Evolutionary conservation across 441 rosid species (phyloP).

Genomic region (Pelargonium fulgidum): DNA sequence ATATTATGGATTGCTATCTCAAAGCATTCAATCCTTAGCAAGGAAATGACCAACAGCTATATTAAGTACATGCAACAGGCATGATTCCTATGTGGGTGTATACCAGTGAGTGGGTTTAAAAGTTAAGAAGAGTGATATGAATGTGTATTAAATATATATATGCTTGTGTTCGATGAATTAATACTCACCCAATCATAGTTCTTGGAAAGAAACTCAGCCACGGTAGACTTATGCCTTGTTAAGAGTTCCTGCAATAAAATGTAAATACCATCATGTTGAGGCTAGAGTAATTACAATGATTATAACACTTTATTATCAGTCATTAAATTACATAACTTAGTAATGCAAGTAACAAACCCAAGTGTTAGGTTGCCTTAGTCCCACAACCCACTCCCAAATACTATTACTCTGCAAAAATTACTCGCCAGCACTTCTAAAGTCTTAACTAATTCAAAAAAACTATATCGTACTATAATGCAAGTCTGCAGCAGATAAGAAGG

Average conservation of each 20-base stretch:
- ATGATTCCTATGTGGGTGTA: too few relatives aligned
- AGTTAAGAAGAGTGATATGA: neutral
- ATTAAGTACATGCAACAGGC: too few relatives aligned
- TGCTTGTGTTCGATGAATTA: neutral
- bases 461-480: too few relatives aligned
- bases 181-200: conserved; percentile 90
- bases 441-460: too few relatives aligned
- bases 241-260: conserved; percentile 61
- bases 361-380: neutral
- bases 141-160: neutral
- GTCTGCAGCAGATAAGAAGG: too few relatives aligned
- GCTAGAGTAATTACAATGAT: neutral
- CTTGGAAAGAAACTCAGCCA: conserved; percentile 81
- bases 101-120: too few relatives aligned
- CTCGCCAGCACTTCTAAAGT: neutral
- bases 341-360: neutral
- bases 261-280: conserved; percentile 15
- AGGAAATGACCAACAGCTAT: too few relatives aligned
- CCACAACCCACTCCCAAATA: neutral
- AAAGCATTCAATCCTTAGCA: too few relatives aligned
- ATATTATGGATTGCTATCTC: too few relatives aligned
- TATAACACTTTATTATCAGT: neutral
- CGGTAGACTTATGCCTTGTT: conserved; percentile 96
- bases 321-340: neutral
- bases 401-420: neutral